Base-by-base conservation (phyloP, 345 rosid genomes). In the Fremontodendron californicum region DNA sequence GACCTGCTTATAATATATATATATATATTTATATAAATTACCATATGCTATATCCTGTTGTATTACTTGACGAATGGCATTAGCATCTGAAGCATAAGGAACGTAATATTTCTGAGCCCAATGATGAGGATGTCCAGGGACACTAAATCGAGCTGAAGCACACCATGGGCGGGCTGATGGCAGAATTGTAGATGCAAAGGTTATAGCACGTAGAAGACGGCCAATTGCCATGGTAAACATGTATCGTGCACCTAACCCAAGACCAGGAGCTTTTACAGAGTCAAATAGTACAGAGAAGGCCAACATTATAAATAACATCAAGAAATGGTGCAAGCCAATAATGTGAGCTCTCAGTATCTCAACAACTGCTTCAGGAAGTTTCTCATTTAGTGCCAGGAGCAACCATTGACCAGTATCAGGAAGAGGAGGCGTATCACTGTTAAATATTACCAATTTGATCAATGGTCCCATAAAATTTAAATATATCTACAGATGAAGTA, bases 81-180 rank as follows among this genome's bases (percentile, higher is more conserved):
- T 27, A 62, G 88, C 85, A 77, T 91, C 94, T 15, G 93, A 84
- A 71, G 97, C 81, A 80, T 94, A 92, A 6, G 97, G 97, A 19
- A 89, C 89, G 84, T 88, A 90, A 73, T 89, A 92, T 84, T 92
- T 94, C 80, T 92, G 98, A 46, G 89, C 92, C 98, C 97, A 94
- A 5, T 3, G 77, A 85, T 94, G 97, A 78, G 96, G 98, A 58
- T 94, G 82, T 46, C 89, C 71, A 13, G 97, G 97, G 7, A 90
- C 88, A 29, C 46, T 77, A 80, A 86, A 94, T 63, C 98, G 91
- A n/a, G 89, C 65, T 40, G 85, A 77, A 77, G 96, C 96, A 71
- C 98, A 94, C 98, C 98, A 92, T 39, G 98, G 96, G 61, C 97
- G 84, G 43, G 96, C 89, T 77, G 98, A 94, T 73, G 97, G 98